A percentile compares a stretch with the other conserved stretches of the same genome.
These are phyloP conservation scores for Populus tomentosa DNA, from an alignment of 441 rosid genomes.

Conservation along the genomic window DNA sequence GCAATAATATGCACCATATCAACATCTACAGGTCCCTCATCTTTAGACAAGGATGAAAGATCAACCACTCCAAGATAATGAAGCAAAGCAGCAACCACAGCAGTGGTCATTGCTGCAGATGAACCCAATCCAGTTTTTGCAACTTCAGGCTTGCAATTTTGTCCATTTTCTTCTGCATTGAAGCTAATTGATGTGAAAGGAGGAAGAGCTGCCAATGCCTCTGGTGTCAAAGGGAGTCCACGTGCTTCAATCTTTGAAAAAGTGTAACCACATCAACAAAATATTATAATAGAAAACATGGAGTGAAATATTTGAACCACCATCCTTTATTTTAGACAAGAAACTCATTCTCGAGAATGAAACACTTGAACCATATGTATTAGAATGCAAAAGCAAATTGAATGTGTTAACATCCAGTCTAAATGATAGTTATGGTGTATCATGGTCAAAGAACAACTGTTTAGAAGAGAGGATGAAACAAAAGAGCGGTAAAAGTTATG, in stretches of 20 bases:
- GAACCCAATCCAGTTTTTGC: slow-evolving; percentile 99
- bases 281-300: background rate
- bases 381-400: background rate
- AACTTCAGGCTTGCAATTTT: slow-evolving; percentile 85
- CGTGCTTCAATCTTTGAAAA: slow-evolving; percentile 71
- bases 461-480: background rate
- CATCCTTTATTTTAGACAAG: background rate
- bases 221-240: slow-evolving; percentile 85
- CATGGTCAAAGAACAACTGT: background rate
- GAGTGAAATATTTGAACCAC: background rate
- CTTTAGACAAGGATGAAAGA: slow-evolving; percentile 46
- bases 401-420: background rate
- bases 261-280: background rate
- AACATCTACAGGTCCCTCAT: slow-evolving; percentile 42
- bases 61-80: slow-evolving; percentile 84
- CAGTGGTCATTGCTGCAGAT: slow-evolving; percentile 98
- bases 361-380: background rate
- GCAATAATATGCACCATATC: slow-evolving; percentile 78
- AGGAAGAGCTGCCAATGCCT: slow-evolving; percentile 70
- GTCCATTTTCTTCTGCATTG: slow-evolving; percentile 58
- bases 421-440: background rate
- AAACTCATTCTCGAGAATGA: background rate
- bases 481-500: background rate
- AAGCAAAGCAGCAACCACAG: slow-evolving; percentile 87
- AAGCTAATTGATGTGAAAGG: slow-evolving; percentile 86